phyloP scores from a whole-genome alignment of 306 rosid species.

The Cucumis cinereus region DNA sequence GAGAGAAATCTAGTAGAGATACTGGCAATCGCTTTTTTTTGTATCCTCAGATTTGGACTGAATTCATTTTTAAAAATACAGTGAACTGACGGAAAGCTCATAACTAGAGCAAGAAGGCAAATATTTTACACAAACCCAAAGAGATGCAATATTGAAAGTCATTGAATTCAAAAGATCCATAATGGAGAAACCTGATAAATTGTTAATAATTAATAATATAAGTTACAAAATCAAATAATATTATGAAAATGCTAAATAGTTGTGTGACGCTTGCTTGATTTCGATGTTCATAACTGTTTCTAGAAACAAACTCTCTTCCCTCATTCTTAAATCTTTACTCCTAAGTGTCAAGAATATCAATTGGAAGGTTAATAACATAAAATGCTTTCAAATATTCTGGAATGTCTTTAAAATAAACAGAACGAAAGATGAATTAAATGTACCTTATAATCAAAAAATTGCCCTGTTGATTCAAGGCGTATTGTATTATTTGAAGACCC shows the following conservation, averaged over 20 bases:
- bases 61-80: background rate
- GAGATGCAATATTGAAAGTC: background rate
- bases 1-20: background rate
- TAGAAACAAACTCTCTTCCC: background rate
- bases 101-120: background rate
- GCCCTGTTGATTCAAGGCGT: conserved; percentile 50
- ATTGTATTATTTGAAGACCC: conserved; percentile 30
- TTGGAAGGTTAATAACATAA: background rate
- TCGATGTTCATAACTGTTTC: conserved; percentile 1
- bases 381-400: background rate
- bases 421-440: conserved; percentile 2
- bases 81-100: background rate
- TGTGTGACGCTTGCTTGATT: background rate
- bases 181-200: background rate
- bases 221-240: background rate
- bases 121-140: background rate
- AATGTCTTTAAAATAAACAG: background rate
- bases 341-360: background rate
- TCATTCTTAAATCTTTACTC: background rate
- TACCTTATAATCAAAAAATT: conserved; percentile 78
- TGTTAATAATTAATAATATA: background rate
- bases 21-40: background rate
- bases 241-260: background rate
- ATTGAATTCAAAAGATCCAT: background rate
- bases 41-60: background rate